Conservation (phyloP, 352 stramenopile species). For the Peronospora farinosa region DNA sequence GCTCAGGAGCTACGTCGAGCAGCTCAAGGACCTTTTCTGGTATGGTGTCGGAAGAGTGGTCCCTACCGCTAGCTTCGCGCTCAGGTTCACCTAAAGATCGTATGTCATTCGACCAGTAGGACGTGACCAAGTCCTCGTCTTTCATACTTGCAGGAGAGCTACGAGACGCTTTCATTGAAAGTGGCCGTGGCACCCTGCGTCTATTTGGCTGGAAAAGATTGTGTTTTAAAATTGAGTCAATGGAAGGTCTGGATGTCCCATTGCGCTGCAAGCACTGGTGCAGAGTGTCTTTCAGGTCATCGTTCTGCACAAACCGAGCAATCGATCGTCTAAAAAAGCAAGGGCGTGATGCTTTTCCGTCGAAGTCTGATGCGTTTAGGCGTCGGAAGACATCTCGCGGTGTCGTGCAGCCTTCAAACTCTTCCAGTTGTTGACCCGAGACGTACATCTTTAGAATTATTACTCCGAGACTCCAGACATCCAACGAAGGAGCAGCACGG, state of each 20-base stretch:
- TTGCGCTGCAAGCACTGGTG: conserved; percentile 36
- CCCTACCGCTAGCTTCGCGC: conserved; percentile 18
- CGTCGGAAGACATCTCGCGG: conserved; percentile 33
- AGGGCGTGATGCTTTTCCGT: conserved; percentile 11
- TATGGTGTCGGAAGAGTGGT: conserved; percentile 3
- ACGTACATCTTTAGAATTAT: conserved; percentile 55
- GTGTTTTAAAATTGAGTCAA: conserved; percentile 33
- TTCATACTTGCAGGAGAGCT: conserved; percentile 23
- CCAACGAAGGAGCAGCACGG: conserved; percentile 33
- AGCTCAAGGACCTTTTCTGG: conserved; percentile 1
- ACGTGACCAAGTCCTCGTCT: conserved; percentile 8
- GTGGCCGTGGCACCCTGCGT: conserved; percentile 16
- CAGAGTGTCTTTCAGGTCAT: conserved; percentile 39
- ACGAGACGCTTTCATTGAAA: conserved; percentile 11
- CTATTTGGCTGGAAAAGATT: conserved; percentile 27
- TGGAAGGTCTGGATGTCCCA: conserved; percentile 31
- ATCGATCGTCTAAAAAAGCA: conserved; percentile 51
- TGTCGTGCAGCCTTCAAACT: conserved; percentile 36
- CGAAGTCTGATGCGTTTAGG: conserved; percentile 13
- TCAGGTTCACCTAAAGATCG: conserved; percentile 11
- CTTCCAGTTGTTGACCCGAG: conserved; percentile 35
- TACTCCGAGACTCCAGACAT: conserved; percentile 58
- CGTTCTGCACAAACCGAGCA: conserved; percentile 36
- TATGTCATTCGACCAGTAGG: background rate
- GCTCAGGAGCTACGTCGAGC: conserved; percentile 13